A percentile compares a stretch with the other conserved stretches of the same genome.
These are phyloP conservation scores for Coemansia sp. DNA, from an alignment of 192 early-diverging fungal genomes.

Conservation along the genomic window DNA sequence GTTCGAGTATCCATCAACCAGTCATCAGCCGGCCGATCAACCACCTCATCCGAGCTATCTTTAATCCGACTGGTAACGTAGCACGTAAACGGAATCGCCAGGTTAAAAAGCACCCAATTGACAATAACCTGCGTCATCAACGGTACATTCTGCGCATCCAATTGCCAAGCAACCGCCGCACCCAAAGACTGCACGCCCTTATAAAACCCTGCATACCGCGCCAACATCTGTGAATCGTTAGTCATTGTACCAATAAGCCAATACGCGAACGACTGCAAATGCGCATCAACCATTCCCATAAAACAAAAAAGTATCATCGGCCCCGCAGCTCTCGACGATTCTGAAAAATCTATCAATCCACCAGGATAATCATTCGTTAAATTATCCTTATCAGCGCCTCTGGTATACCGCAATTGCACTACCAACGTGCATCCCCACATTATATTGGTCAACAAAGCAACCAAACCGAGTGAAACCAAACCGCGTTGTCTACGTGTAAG, in stretches of 20 bases:
- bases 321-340: constrained; percentile 54
- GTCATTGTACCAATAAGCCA: constrained; percentile 77
- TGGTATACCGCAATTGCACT: constrained; percentile 58
- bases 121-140: constrained; percentile 43
- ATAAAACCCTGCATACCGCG: constrained; percentile 73
- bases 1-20: constrained; percentile 8
- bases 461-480: constrained; percentile 6
- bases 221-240: constrained; percentile 62
- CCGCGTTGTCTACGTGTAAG: constrained; percentile 28
- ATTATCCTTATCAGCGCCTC: neutral
- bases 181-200: constrained; percentile 65
- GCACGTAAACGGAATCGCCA: constrained; percentile 52
- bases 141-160: constrained; percentile 50
- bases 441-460: constrained; percentile 15
- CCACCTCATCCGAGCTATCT: constrained; percentile 4
- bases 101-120: constrained; percentile 47
- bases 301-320: constrained; percentile 66
- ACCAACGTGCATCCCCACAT: constrained; percentile 59
- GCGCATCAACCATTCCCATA: constrained; percentile 72
- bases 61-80: constrained; percentile 40
- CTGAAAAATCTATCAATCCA: constrained; percentile 51
- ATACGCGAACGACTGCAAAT: constrained; percentile 69
- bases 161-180: constrained; percentile 61
- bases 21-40: constrained; percentile 12
- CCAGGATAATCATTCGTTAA: constrained; percentile 26